These are phyloP conservation scores for Gossypium mustelinum DNA, from an alignment of 345 rosid species.

Conservation along the genomic window DNA sequence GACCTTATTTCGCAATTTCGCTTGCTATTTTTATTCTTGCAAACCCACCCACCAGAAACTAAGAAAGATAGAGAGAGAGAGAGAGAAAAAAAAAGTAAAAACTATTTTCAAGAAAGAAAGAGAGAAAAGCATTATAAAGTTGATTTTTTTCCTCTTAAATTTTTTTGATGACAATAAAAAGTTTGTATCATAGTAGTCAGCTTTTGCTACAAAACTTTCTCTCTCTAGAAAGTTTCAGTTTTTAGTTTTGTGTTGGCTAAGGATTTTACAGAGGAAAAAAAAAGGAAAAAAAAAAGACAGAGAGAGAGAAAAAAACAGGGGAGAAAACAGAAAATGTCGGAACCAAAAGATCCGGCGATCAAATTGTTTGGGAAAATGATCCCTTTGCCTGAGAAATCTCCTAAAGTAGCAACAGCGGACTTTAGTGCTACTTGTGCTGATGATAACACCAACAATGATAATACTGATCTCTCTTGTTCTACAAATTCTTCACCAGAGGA, in stretches of 20 bases:
- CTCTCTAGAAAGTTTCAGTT: conserved; percentile 27
- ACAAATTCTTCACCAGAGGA: conserved; percentile 29
- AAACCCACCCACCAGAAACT: not conserved
- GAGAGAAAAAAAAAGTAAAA: too few relatives aligned
- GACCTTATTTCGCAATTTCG: not conserved
- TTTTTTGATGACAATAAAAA: not conserved
- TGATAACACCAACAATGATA: conserved; percentile 10
- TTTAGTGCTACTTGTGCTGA: conserved; percentile 18
- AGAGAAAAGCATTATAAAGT: not conserved
- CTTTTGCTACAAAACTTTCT: conserved; percentile 15
- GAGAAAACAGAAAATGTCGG: conserved; percentile 50
- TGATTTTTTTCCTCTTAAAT: not conserved
- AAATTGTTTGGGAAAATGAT: conserved; percentile 90
- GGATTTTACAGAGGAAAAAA: not conserved
- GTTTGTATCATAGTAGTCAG: not conserved
- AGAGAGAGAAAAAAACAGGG: conserved; percentile 18
- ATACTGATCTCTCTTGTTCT: conserved; percentile 29
- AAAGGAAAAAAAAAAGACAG: not conserved
- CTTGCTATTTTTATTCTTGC: not conserved
- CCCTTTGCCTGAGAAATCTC: conserved; percentile 55
- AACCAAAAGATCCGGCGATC: conserved; percentile 78
- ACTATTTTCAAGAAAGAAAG: not conserved
- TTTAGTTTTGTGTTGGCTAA: conserved; percentile 19
- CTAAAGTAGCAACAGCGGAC: not conserved
- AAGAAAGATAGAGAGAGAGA: too few relatives aligned